A percentile compares a stretch with the other conserved stretches of the same genome.
phyloP scores from a whole-genome alignment of 1,139 yeast species.

The Candida frijolesensis region DNA sequence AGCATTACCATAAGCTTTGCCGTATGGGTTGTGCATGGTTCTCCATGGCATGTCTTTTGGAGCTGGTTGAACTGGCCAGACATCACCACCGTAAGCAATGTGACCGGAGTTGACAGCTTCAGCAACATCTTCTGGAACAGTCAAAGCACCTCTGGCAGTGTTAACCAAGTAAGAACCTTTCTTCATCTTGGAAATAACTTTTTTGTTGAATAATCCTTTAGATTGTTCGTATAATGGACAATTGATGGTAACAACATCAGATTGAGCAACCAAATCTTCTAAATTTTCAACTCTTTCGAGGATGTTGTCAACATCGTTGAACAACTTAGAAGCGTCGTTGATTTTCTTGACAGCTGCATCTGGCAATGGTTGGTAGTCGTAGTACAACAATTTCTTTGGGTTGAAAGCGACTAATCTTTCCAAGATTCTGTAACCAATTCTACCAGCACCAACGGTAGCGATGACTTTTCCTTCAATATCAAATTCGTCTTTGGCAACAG shows the following conservation, averaged over 20 bases:
- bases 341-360: conserved; percentile 56
- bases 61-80: conserved; percentile 83
- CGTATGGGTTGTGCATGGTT: conserved; percentile 61
- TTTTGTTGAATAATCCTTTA: conserved; percentile 66
- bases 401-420: conserved; percentile 75
- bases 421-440: conserved; percentile 77
- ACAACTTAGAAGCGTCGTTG: conserved; percentile 40
- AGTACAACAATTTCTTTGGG: conserved; percentile 72
- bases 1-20: conserved; percentile 66
- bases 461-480: conserved; percentile 77
- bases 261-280: conserved; percentile 67
- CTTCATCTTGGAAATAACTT: conserved; percentile 70
- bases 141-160: conserved; percentile 85
- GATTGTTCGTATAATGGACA: conserved; percentile 77
- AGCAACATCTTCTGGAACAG: conserved; percentile 73
- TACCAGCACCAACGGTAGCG: conserved; percentile 81
- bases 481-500: conserved; percentile 69
- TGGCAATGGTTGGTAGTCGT: conserved; percentile 73
- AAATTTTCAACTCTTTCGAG: conserved; percentile 64
- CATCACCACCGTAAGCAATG: conserved; percentile 80
- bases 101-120: conserved; percentile 72
- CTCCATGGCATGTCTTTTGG: conserved; percentile 80
- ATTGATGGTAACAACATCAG: conserved; percentile 78
- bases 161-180: conserved; percentile 77
- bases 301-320: conserved; percentile 38